These are phyloP conservation scores for Dillenia turbinata DNA, from an alignment of 164 flowering plant species.

Conservation along the genomic window DNA sequence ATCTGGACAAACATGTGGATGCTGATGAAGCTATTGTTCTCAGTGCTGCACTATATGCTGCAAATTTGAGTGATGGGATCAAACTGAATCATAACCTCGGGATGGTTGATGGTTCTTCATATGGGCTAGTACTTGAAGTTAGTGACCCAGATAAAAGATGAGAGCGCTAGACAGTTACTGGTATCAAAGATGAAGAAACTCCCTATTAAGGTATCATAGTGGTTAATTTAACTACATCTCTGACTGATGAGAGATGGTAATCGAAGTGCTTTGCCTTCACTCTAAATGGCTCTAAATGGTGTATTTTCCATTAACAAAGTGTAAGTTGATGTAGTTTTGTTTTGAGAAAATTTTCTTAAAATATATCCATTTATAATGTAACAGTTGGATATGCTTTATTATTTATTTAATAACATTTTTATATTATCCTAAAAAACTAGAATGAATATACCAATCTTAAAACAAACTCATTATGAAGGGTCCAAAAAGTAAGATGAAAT, in stretches of 20 bases:
- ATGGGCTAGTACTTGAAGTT: conserved; percentile 73
- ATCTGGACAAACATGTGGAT: conserved; percentile 90
- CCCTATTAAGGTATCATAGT: conserved; percentile 71
- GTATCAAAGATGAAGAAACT: conserved; percentile 87
- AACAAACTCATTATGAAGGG: too few relatives aligned
- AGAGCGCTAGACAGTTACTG: conserved; percentile 58
- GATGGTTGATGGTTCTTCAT: conserved; percentile 91
- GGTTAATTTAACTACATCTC: not conserved
- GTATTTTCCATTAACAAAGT: too few relatives aligned
- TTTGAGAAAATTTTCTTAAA: too few relatives aligned
- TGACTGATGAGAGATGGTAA: not conserved
- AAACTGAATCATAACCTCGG: conserved; percentile 94
- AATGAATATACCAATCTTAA: too few relatives aligned
- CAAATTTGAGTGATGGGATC: conserved; percentile 98
- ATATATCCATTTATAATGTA: too few relatives aligned
- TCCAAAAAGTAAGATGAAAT: too few relatives aligned
- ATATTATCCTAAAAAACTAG: too few relatives aligned
- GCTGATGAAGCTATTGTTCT: conserved; percentile 98
- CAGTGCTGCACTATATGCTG: conserved; percentile 94
- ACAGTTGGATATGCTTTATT: too few relatives aligned
- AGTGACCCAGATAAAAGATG: conserved; percentile 54
- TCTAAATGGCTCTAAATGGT: too few relatives aligned
- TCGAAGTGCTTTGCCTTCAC: not conserved
- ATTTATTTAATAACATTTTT: too few relatives aligned
- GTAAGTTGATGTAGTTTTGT: too few relatives aligned